Base-by-base conservation (phyloP, 768 basidiomycete species). In the Pleurotus tuoliensis region DNA sequence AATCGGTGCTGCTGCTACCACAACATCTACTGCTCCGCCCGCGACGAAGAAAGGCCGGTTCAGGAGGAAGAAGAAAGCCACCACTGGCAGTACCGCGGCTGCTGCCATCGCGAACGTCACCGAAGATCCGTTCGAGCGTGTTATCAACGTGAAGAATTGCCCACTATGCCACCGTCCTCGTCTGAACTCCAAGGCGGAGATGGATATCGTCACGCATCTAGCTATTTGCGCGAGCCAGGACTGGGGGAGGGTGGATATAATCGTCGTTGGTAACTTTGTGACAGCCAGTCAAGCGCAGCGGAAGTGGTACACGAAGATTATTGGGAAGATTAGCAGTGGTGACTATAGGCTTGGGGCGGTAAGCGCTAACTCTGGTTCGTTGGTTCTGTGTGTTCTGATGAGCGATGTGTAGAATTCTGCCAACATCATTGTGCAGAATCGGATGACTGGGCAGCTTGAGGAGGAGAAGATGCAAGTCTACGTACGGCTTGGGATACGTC, bases 401-500 rank as follows among this genome's bases (percentile, higher is more conserved):
- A 45, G 47, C 56, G 51, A 61, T 16, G 1, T 53, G 5, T 64
- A 92, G 90, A 97, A 99, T 65, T 95, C 93, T 51, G 96, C 94
- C 22, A 99, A 99, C 67, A 97, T 99, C 62, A 93, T 98, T 57
- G 95, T 99, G 1, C 96, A 98, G 73, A 94, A 98, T 67, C 81
- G 96, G 12, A 71, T 83, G 69, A 94, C 92, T 0, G 96, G 96
- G 0, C 90, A 92, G 68, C 68, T 98, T 56, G 90, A 94, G 66
- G 96, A 99, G 72, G 96, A 98, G 75, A 98, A 98, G 77, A 99
- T 98, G 94, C 88, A 94, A 65, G 80, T 81, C 1, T 98, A 97
- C 66, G 93, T 98, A 0, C 76, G 95, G 39, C 73, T 99, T 15
- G 96, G 96, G 2, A 99, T 99, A 64, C 78, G 96, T 22, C 66